phyloP scores from a whole-genome alignment of 176 grass and related monocot genomes.

The Bonia amplexicaulis region DNA sequence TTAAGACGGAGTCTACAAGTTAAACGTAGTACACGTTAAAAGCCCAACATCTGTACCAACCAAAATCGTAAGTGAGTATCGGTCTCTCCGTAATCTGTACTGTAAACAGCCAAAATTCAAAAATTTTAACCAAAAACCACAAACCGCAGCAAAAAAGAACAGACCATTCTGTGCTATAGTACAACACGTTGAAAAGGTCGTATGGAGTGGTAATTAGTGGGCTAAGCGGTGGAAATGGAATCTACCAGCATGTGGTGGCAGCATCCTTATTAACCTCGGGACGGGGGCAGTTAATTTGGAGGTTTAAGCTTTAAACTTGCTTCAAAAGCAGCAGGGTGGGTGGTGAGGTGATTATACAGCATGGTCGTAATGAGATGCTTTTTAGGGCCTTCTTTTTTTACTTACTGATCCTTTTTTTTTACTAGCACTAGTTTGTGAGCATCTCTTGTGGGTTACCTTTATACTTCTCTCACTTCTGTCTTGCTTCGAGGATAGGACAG shows the following conservation, averaged over 20 bases:
- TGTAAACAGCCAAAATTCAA: too few species aligned
- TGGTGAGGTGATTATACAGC: background rate
- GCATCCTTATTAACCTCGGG: slow-evolving; percentile 28
- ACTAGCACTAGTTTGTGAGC: background rate
- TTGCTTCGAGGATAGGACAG: too few species aligned
- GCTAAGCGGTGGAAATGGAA: slow-evolving; percentile 17
- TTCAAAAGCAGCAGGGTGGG: slow-evolving; percentile 6
- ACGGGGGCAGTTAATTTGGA: background rate
- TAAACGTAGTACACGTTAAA: too few species aligned
- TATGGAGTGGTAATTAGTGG: background rate
- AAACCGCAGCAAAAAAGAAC: too few species aligned
- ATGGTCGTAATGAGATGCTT: slow-evolving; percentile 14
- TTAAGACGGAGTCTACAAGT: too few species aligned
- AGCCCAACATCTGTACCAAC: too few species aligned
- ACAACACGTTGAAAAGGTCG: background rate
- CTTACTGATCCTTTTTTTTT: background rate
- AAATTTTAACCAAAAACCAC: too few species aligned
- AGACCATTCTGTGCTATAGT: background rate
- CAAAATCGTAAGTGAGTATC: too few species aligned
- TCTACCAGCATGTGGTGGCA: slow-evolving; percentile 28
- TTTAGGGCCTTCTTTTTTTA: background rate
- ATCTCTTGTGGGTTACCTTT: background rate
- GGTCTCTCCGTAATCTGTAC: too few species aligned
- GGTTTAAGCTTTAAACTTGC: slow-evolving; percentile 7
- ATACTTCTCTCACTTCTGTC: background rate